Evolutionary conservation across 2,329 filamentous ascomycete genomes (phyloP).

Genomic region (Pseudogymnoascus sp.): DNA sequence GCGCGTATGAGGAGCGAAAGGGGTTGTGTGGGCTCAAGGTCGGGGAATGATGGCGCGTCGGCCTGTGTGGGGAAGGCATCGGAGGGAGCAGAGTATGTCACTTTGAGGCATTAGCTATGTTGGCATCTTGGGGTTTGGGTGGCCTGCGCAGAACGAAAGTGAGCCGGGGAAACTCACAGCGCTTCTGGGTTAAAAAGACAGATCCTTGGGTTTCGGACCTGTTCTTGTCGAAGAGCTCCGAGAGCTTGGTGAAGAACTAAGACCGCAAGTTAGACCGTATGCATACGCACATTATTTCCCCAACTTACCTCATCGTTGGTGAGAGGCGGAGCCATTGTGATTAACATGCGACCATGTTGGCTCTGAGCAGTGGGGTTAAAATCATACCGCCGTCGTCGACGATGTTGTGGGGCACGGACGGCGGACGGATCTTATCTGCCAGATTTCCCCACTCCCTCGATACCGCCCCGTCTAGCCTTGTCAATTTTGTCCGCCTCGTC

Average conservation of each 20-base stretch:
- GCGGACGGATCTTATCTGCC: conserved; percentile 1
- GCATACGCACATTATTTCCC: background rate
- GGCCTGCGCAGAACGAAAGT: conserved; percentile 11
- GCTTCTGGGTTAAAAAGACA: conserved; percentile 68
- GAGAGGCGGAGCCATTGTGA: conserved; percentile 40
- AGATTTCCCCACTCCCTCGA: background rate
- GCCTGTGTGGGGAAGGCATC: conserved; percentile 35
- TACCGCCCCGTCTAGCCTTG: conserved; percentile 5
- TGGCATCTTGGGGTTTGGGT: conserved; percentile 12
- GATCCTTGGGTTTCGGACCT: conserved; percentile 65
- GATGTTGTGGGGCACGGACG: conserved; percentile 3
- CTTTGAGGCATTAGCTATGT: conserved; percentile 15
- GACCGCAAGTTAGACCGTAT: background rate
- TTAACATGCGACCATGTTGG: conserved; percentile 10
- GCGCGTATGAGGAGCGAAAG: conserved; percentile 74
- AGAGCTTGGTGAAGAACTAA: conserved; percentile 66
- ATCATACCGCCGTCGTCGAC: background rate
- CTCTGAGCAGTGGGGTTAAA: conserved; percentile 1
- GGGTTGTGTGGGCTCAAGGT: conserved; percentile 49
- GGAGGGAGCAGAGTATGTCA: conserved; percentile 11
- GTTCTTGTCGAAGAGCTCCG: conserved; percentile 56
- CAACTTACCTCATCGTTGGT: conserved; percentile 51
- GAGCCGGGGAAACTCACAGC: conserved; percentile 40
- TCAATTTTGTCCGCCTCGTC: conserved; percentile 6
- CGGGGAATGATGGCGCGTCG: conserved; percentile 46